Evolutionary conservation across 805 yeast genomes (phyloP).

Genomic region (Metschnikowia similis): DNA sequence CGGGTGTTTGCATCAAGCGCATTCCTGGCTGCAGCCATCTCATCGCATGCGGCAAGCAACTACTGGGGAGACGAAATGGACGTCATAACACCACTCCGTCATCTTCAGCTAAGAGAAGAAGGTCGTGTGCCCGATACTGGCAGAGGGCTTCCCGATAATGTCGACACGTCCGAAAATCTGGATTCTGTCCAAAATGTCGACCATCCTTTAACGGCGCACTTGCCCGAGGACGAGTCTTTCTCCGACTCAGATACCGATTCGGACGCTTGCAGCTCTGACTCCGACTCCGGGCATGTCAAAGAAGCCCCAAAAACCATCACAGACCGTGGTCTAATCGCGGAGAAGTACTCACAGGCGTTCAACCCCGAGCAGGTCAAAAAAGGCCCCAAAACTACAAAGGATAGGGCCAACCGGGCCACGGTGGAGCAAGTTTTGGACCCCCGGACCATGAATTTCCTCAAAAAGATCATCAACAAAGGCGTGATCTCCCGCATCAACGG

Average conservation of each 20-base stretch:
- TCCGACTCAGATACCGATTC: background rate
- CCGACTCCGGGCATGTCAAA: background rate
- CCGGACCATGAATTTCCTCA: constrained; percentile 78
- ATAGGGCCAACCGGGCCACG: constrained; percentile 91
- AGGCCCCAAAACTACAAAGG: constrained; percentile 61
- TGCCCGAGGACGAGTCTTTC: background rate
- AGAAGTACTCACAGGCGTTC: constrained; percentile 61
- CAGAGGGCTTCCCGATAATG: no score
- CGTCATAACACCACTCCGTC: background rate
- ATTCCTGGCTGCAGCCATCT: background rate
- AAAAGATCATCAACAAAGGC: constrained; percentile 78
- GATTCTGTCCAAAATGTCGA: no score
- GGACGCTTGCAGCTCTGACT: background rate
- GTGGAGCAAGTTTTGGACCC: constrained; percentile 97
- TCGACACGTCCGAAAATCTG: no score
- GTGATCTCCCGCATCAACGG: constrained; percentile 84
- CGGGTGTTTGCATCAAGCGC: background rate
- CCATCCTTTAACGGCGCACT: no score
- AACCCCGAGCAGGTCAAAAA: constrained; percentile 58
- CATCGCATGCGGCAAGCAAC: background rate
- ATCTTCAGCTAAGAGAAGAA: background rate
- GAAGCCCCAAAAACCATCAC: constrained; percentile 23
- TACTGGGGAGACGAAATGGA: background rate
- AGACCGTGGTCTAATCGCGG: constrained; percentile 46
- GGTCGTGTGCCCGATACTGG: no score